Evolutionary conservation across 2,329 filamentous ascomycete species (phyloP).

Genomic region (Diaporthe amygdali): DNA sequence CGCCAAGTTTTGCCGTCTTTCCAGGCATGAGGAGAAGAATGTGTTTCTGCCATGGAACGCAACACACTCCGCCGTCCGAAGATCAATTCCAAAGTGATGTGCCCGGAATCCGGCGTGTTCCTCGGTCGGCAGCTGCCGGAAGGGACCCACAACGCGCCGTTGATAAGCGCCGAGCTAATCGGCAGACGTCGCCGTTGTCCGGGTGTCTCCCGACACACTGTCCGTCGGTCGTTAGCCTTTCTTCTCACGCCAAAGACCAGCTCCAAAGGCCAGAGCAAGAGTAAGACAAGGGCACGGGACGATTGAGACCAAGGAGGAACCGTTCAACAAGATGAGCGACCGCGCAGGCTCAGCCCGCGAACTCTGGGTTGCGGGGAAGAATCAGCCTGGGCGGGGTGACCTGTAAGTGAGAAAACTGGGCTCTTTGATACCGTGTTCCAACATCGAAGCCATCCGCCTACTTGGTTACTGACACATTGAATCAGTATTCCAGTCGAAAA

Average conservation of each 20-base stretch:
- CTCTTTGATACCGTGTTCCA: not conserved
- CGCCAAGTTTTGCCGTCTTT: too few species aligned
- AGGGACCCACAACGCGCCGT: not conserved
- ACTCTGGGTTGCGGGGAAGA: constrained; percentile 29
- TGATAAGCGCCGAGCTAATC: constrained; percentile 8
- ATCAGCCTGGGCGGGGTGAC: constrained; percentile 26
- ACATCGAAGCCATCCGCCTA: too few species aligned
- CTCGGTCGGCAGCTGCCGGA: constrained; percentile 7
- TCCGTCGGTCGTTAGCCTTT: not conserved
- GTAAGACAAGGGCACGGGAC: not conserved
- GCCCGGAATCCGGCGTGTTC: not conserved
- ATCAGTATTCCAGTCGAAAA: constrained; percentile 33
- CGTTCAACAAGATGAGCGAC: not conserved
- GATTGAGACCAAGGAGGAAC: not conserved
- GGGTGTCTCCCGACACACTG: not conserved
- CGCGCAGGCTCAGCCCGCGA: not conserved
- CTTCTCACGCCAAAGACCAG: not conserved
- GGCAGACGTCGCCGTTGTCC: not conserved
- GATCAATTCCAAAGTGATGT: not conserved
- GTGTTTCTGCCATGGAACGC: not conserved
- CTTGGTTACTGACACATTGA: not conserved
- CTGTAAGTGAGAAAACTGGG: constrained; percentile 24
- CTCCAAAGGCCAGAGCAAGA: too few species aligned
- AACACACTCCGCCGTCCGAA: too few species aligned
- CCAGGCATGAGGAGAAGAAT: too few species aligned